A percentile compares a stretch with the other conserved stretches of the same genome.
Conservation (phyloP, 148 eudicot genomes). For the Diospyros kaki region DNA sequence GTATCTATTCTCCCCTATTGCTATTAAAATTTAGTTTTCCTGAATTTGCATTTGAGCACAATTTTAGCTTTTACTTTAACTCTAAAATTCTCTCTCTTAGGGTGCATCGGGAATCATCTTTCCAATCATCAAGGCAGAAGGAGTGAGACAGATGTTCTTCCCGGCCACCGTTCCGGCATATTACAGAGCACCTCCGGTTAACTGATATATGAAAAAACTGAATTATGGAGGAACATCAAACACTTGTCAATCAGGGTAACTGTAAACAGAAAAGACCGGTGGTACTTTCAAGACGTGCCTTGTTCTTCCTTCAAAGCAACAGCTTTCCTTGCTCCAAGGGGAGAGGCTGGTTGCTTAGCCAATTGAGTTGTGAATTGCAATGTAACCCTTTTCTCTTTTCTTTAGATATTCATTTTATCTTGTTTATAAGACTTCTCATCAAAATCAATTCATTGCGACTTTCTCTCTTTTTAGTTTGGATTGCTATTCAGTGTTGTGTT, state of each 20-base stretch:
- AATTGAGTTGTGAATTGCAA: background rate
- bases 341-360: background rate
- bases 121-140: constrained; percentile 91
- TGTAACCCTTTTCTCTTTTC: background rate
- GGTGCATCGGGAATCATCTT: constrained; percentile 86
- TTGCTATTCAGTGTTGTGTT: too few relatives aligned
- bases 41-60: background rate
- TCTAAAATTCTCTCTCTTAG: constrained; percentile 22
- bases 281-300: background rate
- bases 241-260: background rate
- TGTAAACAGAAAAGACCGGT: background rate
- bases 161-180: constrained; percentile 90
- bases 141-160: constrained; percentile 90
- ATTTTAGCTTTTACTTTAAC: background rate
- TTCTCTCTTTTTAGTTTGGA: too few relatives aligned
- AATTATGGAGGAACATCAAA: background rate
- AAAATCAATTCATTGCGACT: background rate
- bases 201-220: constrained; percentile 7
- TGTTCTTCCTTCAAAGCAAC: background rate
- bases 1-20: constrained; percentile 9
- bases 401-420: constrained; percentile 5
- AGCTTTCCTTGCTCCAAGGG: background rate
- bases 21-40: background rate
- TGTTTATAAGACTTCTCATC: background rate
- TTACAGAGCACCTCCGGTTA: constrained; percentile 68